Conservation (phyloP, 2,329 filamentous ascomycete genomes). For the Cladosporium sp. region DNA sequence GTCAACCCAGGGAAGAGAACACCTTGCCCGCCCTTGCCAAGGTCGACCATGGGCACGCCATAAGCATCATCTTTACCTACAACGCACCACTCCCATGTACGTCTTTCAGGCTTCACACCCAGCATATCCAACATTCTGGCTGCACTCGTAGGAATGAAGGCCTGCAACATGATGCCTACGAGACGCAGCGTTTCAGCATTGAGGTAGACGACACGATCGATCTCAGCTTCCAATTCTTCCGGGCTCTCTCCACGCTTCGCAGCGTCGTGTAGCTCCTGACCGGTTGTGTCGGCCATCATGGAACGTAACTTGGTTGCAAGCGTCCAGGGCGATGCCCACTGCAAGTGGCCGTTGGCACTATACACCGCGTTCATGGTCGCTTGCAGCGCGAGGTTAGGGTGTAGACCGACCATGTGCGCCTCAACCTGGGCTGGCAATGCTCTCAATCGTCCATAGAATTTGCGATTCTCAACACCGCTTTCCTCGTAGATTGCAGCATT, state of each 20-base stretch:
- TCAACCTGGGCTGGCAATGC: constrained; percentile 46
- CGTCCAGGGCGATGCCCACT: constrained; percentile 68
- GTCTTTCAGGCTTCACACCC: constrained; percentile 63
- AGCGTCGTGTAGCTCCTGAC: constrained; percentile 31
- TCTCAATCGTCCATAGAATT: constrained; percentile 23
- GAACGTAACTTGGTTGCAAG: constrained; percentile 42
- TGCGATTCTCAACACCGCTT: constrained; percentile 5
- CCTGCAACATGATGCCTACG: constrained; percentile 79
- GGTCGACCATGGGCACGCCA: constrained; percentile 51
- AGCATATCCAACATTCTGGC: constrained; percentile 72
- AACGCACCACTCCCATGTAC: constrained; percentile 63
- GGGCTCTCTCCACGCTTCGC: constrained; percentile 24
- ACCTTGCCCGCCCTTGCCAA: constrained; percentile 46
- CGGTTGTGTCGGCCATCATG: constrained; percentile 31
- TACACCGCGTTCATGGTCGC: constrained; percentile 63
- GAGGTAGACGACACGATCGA: constrained; percentile 67
- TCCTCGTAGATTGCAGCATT: constrained; percentile 19
- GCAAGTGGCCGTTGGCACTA: constrained; percentile 67
- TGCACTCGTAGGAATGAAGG: constrained; percentile 83
- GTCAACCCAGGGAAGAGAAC: constrained; percentile 54
- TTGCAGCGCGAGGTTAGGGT: constrained; percentile 66
- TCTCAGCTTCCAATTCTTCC: constrained; percentile 39
- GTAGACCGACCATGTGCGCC: constrained; percentile 61
- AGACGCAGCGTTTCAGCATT: constrained; percentile 76
- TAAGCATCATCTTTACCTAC: constrained; percentile 69